Percentiles rank a stretch among this genome's conserved stretches.
Conservation (phyloP, 2,329 filamentous ascomycete genomes). For the Nemania sp. region DNA sequence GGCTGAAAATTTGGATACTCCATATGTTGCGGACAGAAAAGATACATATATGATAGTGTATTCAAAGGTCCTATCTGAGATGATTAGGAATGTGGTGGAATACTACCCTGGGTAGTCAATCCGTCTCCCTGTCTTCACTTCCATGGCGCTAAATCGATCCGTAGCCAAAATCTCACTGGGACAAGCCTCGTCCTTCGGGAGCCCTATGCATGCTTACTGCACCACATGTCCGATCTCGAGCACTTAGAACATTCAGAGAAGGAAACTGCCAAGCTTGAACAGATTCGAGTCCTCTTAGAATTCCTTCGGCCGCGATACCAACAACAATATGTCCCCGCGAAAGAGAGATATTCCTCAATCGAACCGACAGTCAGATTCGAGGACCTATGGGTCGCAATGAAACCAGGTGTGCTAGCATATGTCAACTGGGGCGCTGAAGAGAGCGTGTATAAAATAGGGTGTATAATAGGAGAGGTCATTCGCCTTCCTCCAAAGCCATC, state of each 20-base stretch:
- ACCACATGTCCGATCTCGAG: conserved; percentile 20
- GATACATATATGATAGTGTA: conserved; percentile 23
- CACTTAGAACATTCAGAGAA: not conserved
- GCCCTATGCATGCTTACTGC: conserved; percentile 22
- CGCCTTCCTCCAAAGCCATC: conserved; percentile 2
- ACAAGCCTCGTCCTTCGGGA: conserved; percentile 8
- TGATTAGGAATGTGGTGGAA: conserved; percentile 11
- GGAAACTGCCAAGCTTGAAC: not conserved
- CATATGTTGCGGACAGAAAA: not conserved
- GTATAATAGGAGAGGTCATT: conserved; percentile 9
- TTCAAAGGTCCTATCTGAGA: conserved; percentile 12
- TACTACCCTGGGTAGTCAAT: conserved; percentile 19
- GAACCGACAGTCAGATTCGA: conserved; percentile 20
- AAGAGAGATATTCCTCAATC: not conserved
- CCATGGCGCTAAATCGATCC: not conserved
- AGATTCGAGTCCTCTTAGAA: conserved; percentile 20
- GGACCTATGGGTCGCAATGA: conserved; percentile 24
- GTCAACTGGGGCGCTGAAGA: too few species aligned
- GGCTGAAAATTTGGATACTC: not conserved
- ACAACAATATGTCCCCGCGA: conserved; percentile 14
- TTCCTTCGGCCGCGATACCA: conserved; percentile 22
- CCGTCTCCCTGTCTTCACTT: too few species aligned
- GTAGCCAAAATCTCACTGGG: conserved; percentile 26
- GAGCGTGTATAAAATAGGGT: conserved; percentile 4
- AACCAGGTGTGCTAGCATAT: conserved; percentile 17